Evolutionary conservation across 805 yeast species (phyloP), one percentile per base, ranked within the genome.

Genomic region (Cyberlindnera misumaiensis): DNA sequence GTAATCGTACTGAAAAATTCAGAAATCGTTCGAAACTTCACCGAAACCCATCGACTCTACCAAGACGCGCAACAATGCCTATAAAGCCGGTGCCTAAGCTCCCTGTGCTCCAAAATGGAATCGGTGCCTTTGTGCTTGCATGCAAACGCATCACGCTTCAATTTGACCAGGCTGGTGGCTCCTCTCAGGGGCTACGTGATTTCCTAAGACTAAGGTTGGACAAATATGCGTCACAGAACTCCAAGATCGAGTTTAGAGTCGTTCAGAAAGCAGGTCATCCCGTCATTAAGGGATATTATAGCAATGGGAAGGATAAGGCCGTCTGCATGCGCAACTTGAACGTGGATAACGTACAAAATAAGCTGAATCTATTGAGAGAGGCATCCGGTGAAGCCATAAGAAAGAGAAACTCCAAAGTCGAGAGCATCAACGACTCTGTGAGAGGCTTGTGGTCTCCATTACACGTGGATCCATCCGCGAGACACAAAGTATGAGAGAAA

Each of bases 361-460:
- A 85, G 59, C 62, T 88, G 40, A 64, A 72, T 17, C 68, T 83
- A 34, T 63, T 83, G 52, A 66, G 74, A 44, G 83, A 80, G 56
- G 67, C 88, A 20, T 73, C 83, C 34, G 97, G 97, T 36, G 70
- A 65, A 25, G 65, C 65, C 41, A 56, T 81, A 38, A 60, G 65
- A 48, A 79, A 77, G 53, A 65, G 72, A 51, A 83, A 83, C 60
- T 79, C 84, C 56, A 82, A 86, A 41, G 97, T 93, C 27, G 74
- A 78, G 60, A 81, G 95, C 30, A 63, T 73, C 45, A 93, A 90
- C 58, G 75, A 73, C 39, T 79, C 94, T 40, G 88, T 90, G 13
- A 83, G 98, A 71, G 98, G 98, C 55, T 72, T 93, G 35, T 93
- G 98, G 98, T 88, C 97, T 33, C 98, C 98, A 42, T 70, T 90